These are phyloP conservation scores for Puccinia polysora DNA, from an alignment of 1,284 basidiomycete species.

Conservation along the genomic window DNA sequence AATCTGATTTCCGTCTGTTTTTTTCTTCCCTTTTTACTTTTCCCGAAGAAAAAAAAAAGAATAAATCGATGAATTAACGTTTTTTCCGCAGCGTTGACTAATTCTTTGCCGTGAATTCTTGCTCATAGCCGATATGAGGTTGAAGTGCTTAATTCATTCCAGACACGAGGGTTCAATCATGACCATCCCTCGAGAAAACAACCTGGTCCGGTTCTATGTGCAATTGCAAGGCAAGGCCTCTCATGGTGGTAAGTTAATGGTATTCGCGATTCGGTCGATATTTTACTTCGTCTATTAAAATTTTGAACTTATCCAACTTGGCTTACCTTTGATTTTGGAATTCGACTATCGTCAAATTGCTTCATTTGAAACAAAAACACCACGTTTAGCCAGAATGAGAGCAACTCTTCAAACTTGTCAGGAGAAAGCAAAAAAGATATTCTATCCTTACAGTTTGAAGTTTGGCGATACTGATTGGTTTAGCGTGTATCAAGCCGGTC, in stretches of 20 bases:
- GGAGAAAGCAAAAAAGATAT: constrained; percentile 54
- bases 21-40: background rate
- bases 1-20: constrained; percentile 44
- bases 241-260: constrained; percentile 18
- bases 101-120: constrained; percentile 45
- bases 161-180: constrained; percentile 50
- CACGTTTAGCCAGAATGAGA: constrained; percentile 48
- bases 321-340: background rate
- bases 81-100: constrained; percentile 46
- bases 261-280: background rate
- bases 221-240: constrained; percentile 48
- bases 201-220: constrained; percentile 51
- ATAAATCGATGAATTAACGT: background rate
- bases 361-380: background rate
- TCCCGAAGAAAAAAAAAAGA: too few species aligned
- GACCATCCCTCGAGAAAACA: constrained; percentile 51
- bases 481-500: constrained; percentile 53
- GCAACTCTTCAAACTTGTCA: constrained; percentile 54
- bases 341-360: background rate
- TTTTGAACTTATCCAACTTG: background rate
- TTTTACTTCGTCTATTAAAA: background rate
- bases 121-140: constrained; percentile 45
- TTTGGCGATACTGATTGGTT: constrained; percentile 55
- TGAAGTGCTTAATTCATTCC: constrained; percentile 52
- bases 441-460: constrained; percentile 54